These are phyloP conservation scores for Wickerhamomyces silvicola DNA, from an alignment of 805 yeast species.

Conservation along the genomic window DNA sequence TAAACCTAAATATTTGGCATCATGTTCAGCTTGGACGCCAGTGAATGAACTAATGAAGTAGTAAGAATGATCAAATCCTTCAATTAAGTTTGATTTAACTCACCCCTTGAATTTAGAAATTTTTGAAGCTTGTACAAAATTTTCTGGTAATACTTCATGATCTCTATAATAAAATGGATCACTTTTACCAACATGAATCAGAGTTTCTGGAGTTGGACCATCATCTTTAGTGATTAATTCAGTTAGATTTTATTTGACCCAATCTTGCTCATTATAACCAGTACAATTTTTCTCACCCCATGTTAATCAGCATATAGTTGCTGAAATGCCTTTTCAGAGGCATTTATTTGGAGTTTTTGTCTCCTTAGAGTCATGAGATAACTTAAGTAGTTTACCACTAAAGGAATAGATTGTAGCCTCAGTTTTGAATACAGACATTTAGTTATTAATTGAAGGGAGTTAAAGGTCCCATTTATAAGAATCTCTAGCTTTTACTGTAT, in stretches of 20 bases:
- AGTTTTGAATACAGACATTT: constrained; percentile 16
- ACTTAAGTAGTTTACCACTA: constrained; percentile 72
- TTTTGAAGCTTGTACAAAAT: constrained; percentile 51
- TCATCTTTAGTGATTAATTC: constrained; percentile 53
- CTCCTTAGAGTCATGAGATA: constrained; percentile 61
- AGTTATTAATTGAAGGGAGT: neutral
- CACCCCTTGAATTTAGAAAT: constrained; percentile 53
- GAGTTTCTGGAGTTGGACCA: constrained; percentile 52
- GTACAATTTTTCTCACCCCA: constrained; percentile 89
- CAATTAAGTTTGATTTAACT: constrained; percentile 55
- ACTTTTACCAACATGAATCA: constrained; percentile 76
- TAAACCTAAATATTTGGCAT: constrained; percentile 56
- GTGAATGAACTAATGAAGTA: constrained; percentile 77
- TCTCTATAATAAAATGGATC: constrained; percentile 65
- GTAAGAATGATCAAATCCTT: constrained; percentile 89
- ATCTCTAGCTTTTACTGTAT: no score
- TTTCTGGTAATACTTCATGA: constrained; percentile 69
- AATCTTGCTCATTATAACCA: constrained; percentile 49
- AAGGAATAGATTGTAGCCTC: constrained; percentile 36
- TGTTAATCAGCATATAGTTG: constrained; percentile 70
- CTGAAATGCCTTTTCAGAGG: constrained; percentile 87
- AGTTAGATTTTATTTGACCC: constrained; percentile 84
- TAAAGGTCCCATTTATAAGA: no score
- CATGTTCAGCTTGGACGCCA: constrained; percentile 78
- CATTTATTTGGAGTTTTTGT: constrained; percentile 75